Base-by-base conservation (phyloP, 1,284 basidiomycete genomes). In the Vanrija pseudolonga region DNA sequence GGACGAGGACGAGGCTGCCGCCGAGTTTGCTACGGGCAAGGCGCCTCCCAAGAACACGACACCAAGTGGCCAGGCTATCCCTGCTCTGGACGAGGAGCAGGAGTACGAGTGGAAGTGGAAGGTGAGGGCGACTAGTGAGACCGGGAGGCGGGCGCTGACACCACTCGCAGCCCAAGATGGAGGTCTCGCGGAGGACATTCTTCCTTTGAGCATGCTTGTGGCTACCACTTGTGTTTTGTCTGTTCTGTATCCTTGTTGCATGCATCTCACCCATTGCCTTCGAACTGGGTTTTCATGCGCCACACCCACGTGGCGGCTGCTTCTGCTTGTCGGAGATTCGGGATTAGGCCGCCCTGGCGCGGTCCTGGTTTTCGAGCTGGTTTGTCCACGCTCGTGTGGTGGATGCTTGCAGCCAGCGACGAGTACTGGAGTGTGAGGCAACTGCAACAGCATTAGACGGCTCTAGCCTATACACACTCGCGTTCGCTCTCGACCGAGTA, bases 21-120 rank as follows among this genome's bases (percentile, higher is more conserved):
- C 60, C 38, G 71, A 73, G 57, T 70, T 74, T 55, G 63, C 57
- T 12, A 56, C 51, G 22, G 55, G 46, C 7, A 57, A 61, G 38
- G 45, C 32, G 3, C 46, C 18, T 0, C 47, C 47, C 23, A 44
- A 28, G 41, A 59, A 53, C 48, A 59, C 51, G 11, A 60, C 67
- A 19, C 59, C 57, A 15, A 55, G 53, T n/a, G 61, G 62, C 4
- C 51, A 70, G 57, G 63, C 62, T n/a, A 72, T 76, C 8, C 75
- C 76, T 6, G 66, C 71, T 1, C 56, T 77, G 47, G 73, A 77
- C 45, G 71, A 73, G 56, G 72, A 77, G 56, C 72, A 76, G 55
- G 76, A 78, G 60, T 78, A 76, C 50, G 76, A 78, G 60, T 78
- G 76, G 76, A 77, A 78, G 62, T 78, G 76, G 76, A 78, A 77